A percentile compares a stretch with the other conserved stretches of the same genome.
These are phyloP conservation scores for Venturia aucupariae DNA, from an alignment of 2,329 filamentous ascomycete species.

Conservation along the genomic window DNA sequence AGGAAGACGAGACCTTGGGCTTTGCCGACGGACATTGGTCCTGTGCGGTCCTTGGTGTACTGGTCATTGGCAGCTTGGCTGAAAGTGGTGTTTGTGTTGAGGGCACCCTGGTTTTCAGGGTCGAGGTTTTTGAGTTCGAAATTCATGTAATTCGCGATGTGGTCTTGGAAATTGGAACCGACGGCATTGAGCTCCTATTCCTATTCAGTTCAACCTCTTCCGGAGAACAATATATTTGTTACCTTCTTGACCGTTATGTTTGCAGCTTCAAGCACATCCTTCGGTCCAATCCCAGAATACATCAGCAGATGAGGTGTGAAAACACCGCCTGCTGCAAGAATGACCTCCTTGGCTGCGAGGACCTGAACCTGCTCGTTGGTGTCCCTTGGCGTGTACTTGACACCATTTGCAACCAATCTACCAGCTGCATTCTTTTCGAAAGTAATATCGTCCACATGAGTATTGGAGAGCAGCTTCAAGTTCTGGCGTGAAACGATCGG, in stretches of 20 bases:
- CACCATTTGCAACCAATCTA: conserved; percentile 18
- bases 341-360: conserved; percentile 21
- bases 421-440: not conserved
- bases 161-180: conserved; percentile 44
- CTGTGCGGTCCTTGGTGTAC: not conserved
- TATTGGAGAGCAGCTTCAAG: not conserved
- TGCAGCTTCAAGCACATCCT: conserved; percentile 1
- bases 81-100: not conserved
- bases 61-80: not conserved
- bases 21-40: conserved; percentile 1
- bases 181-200: conserved; percentile 18
- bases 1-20: conserved; percentile 1
- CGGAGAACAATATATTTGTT: not conserved
- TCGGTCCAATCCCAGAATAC: conserved; percentile 13
- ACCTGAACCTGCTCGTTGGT: not conserved
- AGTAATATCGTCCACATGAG: not conserved
- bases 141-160: conserved; percentile 24
- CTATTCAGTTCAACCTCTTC: not conserved
- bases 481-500: not conserved
- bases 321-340: conserved; percentile 23
- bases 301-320: conserved; percentile 25
- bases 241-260: conserved; percentile 4
- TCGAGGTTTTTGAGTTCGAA: conserved; percentile 18
- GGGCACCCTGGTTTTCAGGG: not conserved
- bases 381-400: conserved; percentile 22